Evolutionary conservation across 2,329 filamentous ascomycete genomes (phyloP), one percentile per base, ranked within the genome.

Genomic region (Colletotrichum sp.): DNA sequence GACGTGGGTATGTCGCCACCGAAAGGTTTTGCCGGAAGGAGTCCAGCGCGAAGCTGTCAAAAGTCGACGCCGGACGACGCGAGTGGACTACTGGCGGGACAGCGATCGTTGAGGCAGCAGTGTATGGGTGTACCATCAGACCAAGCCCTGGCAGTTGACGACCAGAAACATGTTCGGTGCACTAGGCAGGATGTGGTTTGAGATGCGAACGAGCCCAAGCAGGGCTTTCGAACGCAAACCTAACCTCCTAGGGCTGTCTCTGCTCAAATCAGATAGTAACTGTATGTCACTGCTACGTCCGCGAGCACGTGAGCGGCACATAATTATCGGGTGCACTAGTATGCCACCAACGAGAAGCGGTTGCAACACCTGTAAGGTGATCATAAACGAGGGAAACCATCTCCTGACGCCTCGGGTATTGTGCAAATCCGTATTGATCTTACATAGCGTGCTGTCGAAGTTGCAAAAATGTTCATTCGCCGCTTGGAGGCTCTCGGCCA

Each of bases 111-210:
- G 52, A 30, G 68, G 60, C 60, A 21, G 60, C 16, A n/a, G 18
- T 65, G 21, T 30, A 49, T 44, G 39, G 18, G 39, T 12, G 39
- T n/a, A 44, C 9, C 39, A 10, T 44, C 39, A 44, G 39, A 44
- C 39, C 39, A 18, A 52, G 66, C 49, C 16, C 32, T 52, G 15
- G 39, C 26, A 32, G 34, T 28, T 24, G 16, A 30, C 28, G 16
- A 5, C 18, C 36, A 30, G 68, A 57, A 49, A 21, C 24, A 59
- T 30, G 18, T n/a, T n/a, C 13, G 26, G 30, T 59, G 44, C 59
- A 73, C 70, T 69, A 60, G 34, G 59, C 74, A 59, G 34, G 36
- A 76, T 52, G 13, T 60, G 71, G 74, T 28, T 39, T 24, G 24
- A 55, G 57, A 64, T 26, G 73, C 73, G 73, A 76, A 64, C 4